Conservation (phyloP, 768 basidiomycete species). For the Termitomyces sp. region DNA sequence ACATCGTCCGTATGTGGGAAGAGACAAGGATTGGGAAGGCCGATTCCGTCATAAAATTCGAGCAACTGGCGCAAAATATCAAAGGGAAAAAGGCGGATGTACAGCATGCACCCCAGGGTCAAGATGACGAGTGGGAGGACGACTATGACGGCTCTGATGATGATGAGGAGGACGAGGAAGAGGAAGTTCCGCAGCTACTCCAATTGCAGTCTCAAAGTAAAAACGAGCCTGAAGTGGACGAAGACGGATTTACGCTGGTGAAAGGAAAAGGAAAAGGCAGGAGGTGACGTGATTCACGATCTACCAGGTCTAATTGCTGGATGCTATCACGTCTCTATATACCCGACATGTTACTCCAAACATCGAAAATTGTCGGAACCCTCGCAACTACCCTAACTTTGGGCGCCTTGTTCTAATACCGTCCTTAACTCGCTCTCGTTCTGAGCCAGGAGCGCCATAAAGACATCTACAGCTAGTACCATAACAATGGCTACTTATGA, state of each 20-base stretch:
- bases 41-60: constrained; percentile 53
- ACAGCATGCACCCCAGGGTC: constrained; percentile 38
- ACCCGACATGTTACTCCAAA: neutral
- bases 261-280: constrained; percentile 52
- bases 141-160: constrained; percentile 40
- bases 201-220: constrained; percentile 26
- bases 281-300: constrained; percentile 10
- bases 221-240: constrained; percentile 74
- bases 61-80: constrained; percentile 54
- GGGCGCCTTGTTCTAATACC: neutral
- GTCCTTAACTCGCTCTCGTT: neutral
- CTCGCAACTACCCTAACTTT: neutral
- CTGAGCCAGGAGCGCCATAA: neutral
- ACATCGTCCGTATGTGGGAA: constrained; percentile 68
- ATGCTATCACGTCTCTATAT: neutral
- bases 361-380: neutral
- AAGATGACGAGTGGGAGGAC: constrained; percentile 29
- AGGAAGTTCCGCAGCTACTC: constrained; percentile 54
- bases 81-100: constrained; percentile 52
- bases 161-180: constrained; percentile 43
- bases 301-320: neutral
- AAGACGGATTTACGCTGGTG: constrained; percentile 89
- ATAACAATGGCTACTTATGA: neutral
- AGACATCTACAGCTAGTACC: neutral
- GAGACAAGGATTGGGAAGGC: constrained; percentile 40